These are phyloP conservation scores for Taiozyma onychis DNA, from an alignment of 1,139 yeast species.

Conservation along the genomic window DNA sequence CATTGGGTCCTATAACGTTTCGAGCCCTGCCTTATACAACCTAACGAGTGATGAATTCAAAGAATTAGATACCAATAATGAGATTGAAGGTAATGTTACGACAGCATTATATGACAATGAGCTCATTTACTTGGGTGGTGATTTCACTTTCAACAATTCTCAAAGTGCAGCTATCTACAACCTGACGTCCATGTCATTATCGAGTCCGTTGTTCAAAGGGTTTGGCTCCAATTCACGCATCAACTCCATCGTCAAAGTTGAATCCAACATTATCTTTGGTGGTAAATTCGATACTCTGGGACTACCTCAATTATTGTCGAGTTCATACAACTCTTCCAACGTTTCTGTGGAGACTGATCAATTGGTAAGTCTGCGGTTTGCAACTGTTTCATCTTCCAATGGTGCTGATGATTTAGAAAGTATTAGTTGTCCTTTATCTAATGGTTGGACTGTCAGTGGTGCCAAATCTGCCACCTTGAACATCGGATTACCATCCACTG, in stretches of 20 bases:
- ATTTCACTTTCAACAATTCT: slow-evolving; percentile 49
- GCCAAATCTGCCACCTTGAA: slow-evolving; percentile 62
- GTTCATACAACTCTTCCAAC: slow-evolving; percentile 28
- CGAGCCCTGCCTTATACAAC: slow-evolving; percentile 53
- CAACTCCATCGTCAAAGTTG: slow-evolving; percentile 55
- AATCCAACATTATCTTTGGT: slow-evolving; percentile 62
- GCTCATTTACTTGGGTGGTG: slow-evolving; percentile 76
- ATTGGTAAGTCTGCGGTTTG: slow-evolving; percentile 57
- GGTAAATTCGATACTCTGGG: slow-evolving; percentile 66
- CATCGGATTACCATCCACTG: slow-evolving; percentile 51
- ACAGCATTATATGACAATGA: slow-evolving; percentile 46
- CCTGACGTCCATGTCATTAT: slow-evolving; percentile 35
- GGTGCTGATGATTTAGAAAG: slow-evolving; percentile 33
- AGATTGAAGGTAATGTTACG: slow-evolving; percentile 45
- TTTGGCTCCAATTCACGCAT: slow-evolving; percentile 58
- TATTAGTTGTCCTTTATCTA: slow-evolving; percentile 55
- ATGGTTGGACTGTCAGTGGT: slow-evolving; percentile 55
- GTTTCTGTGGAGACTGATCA: slow-evolving; percentile 53
- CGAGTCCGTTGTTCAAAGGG: slow-evolving; percentile 67
- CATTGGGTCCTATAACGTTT: slow-evolving; percentile 34
- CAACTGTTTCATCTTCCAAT: slow-evolving; percentile 48
- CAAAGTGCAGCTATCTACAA: slow-evolving; percentile 68
- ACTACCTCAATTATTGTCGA: slow-evolving; percentile 23
- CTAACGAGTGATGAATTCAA: slow-evolving; percentile 38
- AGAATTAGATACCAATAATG: slow-evolving; percentile 32